phyloP scores from a whole-genome alignment of 163 green algal species.

The Prototheca stagnorum region DNA sequence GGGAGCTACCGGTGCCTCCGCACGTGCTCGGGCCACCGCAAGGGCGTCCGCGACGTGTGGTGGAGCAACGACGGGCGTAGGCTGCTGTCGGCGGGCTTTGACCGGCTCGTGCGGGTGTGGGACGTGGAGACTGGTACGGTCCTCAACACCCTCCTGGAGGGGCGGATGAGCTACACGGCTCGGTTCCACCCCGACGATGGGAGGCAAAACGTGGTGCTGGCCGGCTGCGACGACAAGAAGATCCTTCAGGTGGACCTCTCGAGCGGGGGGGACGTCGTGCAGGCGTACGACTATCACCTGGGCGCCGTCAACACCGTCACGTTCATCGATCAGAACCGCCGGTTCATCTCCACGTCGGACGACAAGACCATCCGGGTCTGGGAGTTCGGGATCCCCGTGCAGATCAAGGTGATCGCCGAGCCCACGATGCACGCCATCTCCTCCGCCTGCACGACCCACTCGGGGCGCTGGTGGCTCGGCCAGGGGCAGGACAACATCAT shows the following conservation, averaged over 20 bases:
- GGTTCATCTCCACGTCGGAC: conserved; percentile 89
- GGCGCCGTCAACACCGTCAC: conserved; percentile 93
- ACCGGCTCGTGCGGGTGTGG: conserved; percentile 89
- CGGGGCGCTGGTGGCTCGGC: conserved; percentile 43
- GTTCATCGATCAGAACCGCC: conserved; percentile 86
- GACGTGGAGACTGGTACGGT: conserved; percentile 91
- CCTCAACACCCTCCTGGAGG: conserved; percentile 21
- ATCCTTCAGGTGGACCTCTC: conserved; percentile 87
- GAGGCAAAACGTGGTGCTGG: conserved; percentile 86
- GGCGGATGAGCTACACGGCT: conserved; percentile 65
- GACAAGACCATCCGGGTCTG: conserved; percentile 93
- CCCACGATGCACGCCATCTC: conserved; percentile 87
- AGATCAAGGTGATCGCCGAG: conserved; percentile 41
- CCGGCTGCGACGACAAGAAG: conserved; percentile 88
- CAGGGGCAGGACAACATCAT: conserved; percentile 88
- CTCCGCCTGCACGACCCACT: conserved; percentile 51
- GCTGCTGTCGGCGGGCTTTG: conserved; percentile 78
- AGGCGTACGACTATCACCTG: conserved; percentile 96
- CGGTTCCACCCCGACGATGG: conserved; percentile 69
- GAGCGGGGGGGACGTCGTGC: conserved; percentile 67
- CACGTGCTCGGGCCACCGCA: conserved; percentile 88
- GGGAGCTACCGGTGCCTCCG: conserved; percentile 75
- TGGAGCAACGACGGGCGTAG: conserved; percentile 76
- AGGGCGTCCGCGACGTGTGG: conserved; percentile 80
- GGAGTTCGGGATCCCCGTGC: conserved; percentile 94